Base-by-base conservation (phyloP, 169 alveolate species). In the Babesia ovata region DNA sequence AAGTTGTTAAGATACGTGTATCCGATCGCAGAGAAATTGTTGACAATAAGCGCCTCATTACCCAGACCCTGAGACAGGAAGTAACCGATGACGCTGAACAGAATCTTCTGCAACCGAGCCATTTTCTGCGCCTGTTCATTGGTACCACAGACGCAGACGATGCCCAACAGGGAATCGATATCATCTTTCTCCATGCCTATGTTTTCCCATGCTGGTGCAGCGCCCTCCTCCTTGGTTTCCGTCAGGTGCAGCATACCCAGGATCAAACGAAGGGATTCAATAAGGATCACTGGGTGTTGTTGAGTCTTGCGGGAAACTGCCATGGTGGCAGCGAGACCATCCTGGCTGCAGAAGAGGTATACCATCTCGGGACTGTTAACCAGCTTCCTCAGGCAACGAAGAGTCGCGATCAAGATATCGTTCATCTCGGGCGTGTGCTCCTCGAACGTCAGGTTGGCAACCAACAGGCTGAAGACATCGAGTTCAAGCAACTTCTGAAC, bases 361-460 rank as follows among this genome's bases (percentile, higher is more conserved):
- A 95, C 97, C 77, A 93, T 91, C 58, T 92, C 95, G 53, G 92
- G 94, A 28, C 91, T 87, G 60, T 81, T 86, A 39, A 93, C 84
- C 71, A 93, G 83, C 65, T 96, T 94, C 36, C 97, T 61, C n/a
- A 92, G 81, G 62, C 96, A 92, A 22, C 97, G 86, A 39, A 94
- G 78, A 26, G 93, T 90, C 42, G 94, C 91, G 1, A 94, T 92
- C 63, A 92, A 89, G 21, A 93, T 90, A 63, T 93, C 97, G 29
- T 91, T 91, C 44, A 93, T 79, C 61, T 75, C 85, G 33, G 86
- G 92, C 42, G 86, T 81, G n/a, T 90, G 91, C 56, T 91, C 95
- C 52, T 92, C 95, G 49, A 90, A 89, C 60, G 86, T 81, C 70
- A 87, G 58, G 54, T 85, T 92, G 48, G 94, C 90, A 49, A 93